Base-by-base conservation (phyloP, 768 basidiomycete genomes). In the Phlebiopsis flavidoalba region DNA sequence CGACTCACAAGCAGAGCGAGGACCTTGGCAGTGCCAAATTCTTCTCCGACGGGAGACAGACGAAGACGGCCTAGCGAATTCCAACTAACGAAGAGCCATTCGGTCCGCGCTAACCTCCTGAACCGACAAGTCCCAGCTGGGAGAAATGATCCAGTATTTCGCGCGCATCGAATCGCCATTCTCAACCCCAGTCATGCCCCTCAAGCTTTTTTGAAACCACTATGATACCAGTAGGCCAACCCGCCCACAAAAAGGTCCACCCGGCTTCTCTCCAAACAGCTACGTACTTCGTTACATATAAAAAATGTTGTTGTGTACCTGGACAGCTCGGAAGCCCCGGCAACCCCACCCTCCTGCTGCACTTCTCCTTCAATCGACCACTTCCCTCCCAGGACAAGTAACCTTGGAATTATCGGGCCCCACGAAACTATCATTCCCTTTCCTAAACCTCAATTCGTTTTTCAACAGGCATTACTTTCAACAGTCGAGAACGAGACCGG, bases 81-180 rank as follows among this genome's bases (percentile, higher is more conserved):
- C 63, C 63, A 21, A 66, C 63, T 8, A 66, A 71, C 17, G n/a
- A 49, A 1, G 72, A 76, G 50, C 57, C 70, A 19, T 88, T 87
- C 63, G 83, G 83, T 0, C 63, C 68, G 0, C n/a, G n/a, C n/a
- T n/a, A n/a, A n/a, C n/a, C 33, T 63, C 0, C 69, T 86, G 26
- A 73, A 70, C n/a, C 0, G 69, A 84, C 47, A 80, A 75, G 31
- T 33, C 36, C 1, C 66, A 74, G 0, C 80, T 89, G 4, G 86
- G 87, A 59, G 64, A 80, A 3, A 78, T 76, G 69, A 76, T n/a
- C n/a, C n/a, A n/a, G n/a, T 89, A 5, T 79, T 84, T 11, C 76
- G 85, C 2, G 86, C 87, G 0, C 87, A 88, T 63, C 76, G n/a
- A n/a, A n/a, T 80, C 0, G 85, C 85, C 0, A 77, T 85, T n/a